These are phyloP conservation scores for Taxawa tesnikishii DNA, from an alignment of 2,329 filamentous ascomycete genomes.

Conservation along the genomic window DNA sequence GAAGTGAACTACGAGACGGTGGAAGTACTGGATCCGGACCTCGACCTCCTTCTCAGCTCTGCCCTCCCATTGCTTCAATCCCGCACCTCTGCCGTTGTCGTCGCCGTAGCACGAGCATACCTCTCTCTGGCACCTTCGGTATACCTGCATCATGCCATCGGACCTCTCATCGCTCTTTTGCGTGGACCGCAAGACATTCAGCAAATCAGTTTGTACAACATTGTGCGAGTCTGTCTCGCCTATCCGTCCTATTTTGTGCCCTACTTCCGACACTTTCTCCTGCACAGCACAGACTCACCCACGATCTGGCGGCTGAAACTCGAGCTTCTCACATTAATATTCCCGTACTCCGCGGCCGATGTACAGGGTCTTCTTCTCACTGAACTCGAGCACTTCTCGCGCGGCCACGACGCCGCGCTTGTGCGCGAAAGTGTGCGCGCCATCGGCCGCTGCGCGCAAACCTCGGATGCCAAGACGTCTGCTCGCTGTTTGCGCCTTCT, in stretches of 20 bases:
- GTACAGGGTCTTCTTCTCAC: slow-evolving; percentile 79
- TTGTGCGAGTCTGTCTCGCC: slow-evolving; percentile 77
- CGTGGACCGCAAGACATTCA: slow-evolving; percentile 78
- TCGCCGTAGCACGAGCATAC: slow-evolving; percentile 77
- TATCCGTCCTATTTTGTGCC: slow-evolving; percentile 72
- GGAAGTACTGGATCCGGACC: slow-evolving; percentile 61
- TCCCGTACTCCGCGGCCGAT: slow-evolving; percentile 64
- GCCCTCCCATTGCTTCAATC: slow-evolving; percentile 82
- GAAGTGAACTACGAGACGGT: slow-evolving; percentile 43
- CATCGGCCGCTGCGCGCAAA: slow-evolving; percentile 86
- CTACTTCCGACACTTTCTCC: slow-evolving; percentile 80
- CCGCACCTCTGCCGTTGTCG: slow-evolving; percentile 82
- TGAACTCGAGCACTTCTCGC: slow-evolving; percentile 87
- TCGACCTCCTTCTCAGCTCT: slow-evolving; percentile 65
- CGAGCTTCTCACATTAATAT: slow-evolving; percentile 81
- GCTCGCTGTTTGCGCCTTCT: slow-evolving; percentile 72
- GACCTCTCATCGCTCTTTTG: slow-evolving; percentile 75
- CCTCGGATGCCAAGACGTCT: slow-evolving; percentile 52
- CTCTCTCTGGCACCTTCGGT: slow-evolving; percentile 69
- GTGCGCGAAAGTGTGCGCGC: slow-evolving; percentile 84
- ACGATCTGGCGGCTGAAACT: slow-evolving; percentile 86
- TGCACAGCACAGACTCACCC: slow-evolving; percentile 65
- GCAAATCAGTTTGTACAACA: slow-evolving; percentile 83
- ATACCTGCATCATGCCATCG: slow-evolving; percentile 63
- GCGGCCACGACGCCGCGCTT: slow-evolving; percentile 59